A percentile compares a stretch with the other conserved stretches of the same genome.
These are phyloP conservation scores for Ceratocystis lukuohia DNA, from an alignment of 2,329 filamentous ascomycete species.

Conservation along the genomic window DNA sequence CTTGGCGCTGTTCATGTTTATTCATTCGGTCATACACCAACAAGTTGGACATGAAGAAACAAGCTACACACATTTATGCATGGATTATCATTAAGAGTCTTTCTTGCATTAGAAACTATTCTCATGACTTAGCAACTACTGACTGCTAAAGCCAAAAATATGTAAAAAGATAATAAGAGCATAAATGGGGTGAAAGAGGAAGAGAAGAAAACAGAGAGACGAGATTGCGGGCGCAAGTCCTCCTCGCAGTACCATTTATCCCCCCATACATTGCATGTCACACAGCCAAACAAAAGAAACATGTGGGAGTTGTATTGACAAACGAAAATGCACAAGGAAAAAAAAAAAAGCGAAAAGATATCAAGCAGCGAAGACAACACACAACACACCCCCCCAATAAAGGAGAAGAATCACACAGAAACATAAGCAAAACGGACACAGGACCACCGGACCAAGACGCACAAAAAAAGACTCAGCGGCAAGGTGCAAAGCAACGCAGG, in stretches of 20 bases:
- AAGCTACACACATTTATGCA: neutral
- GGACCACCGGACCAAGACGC: neutral
- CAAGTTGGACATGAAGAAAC: too few species aligned
- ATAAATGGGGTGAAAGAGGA: neutral
- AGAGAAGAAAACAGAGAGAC: neutral
- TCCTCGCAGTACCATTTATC: neutral
- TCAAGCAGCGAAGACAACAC: slow-evolving; percentile 3
- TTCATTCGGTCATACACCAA: too few species aligned
- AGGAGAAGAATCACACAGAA: neutral
- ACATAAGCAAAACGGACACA: neutral
- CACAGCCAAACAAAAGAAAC: neutral
- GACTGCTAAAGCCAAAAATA: neutral
- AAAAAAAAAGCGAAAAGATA: neutral
- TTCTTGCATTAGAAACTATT: slow-evolving; percentile 4
- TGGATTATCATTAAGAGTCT: neutral
- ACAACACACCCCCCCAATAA: neutral
- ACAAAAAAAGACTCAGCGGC: too few species aligned
- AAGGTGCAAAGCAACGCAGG: neutral
- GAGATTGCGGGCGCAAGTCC: neutral
- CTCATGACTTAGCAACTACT: neutral
- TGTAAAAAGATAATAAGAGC: neutral
- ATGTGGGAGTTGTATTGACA: slow-evolving; percentile 5
- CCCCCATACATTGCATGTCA: slow-evolving; percentile 1
- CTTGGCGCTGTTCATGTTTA: too few species aligned
- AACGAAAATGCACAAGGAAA: slow-evolving; percentile 1